Base-by-base conservation (phyloP, 2,329 filamentous ascomycete genomes). In the Alternaria sp. region DNA sequence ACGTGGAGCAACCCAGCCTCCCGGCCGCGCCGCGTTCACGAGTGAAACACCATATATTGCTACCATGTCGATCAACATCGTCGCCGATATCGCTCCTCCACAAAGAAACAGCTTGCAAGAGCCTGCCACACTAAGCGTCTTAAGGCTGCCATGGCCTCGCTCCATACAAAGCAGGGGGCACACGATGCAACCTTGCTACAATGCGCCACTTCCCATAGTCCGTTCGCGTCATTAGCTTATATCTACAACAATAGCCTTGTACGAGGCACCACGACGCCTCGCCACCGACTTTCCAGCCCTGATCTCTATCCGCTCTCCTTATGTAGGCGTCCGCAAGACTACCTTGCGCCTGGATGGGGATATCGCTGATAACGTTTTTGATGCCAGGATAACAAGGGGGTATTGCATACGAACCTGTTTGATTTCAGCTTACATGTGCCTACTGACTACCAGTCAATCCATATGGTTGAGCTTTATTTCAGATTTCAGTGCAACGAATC, bases 141-240 rank as follows among this genome's bases (percentile, higher is more conserved):
- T 30, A 41, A 45, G 57, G 44, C 46, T 36, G n/a, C 44, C 34
- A 55, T 30, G 48, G 48, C 60, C 56, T 48, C 56, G 36, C 57
- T 44, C 57, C 1, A 8, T 11, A 16, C 45, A 28, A 30, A 46
- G 45, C 51, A 50, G 50, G 55, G 57, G 40, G 32, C 41, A 38
- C 32, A 30, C 40, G 44, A 22, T 41, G 36, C 22, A 59, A 66
- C 63, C 54, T 63, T 57, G 51, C 63, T 56, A 61, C 50, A 43
- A 43, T 40, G 49, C 56, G 62, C 62, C 57, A 59, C 66, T 28
- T 54, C 53, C 22, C 40, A 57, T 32, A 62, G 59, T 68, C 64
- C 60, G 63, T 49, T 51, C 63, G 45, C 59, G 40, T 53, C 55
- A 38, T 46, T 20, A 18, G 20, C 53, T 54, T 58, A 34, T 52